Base-by-base conservation (phyloP, 2,329 filamentous ascomycete species). In the Hortaea werneckii region DNA sequence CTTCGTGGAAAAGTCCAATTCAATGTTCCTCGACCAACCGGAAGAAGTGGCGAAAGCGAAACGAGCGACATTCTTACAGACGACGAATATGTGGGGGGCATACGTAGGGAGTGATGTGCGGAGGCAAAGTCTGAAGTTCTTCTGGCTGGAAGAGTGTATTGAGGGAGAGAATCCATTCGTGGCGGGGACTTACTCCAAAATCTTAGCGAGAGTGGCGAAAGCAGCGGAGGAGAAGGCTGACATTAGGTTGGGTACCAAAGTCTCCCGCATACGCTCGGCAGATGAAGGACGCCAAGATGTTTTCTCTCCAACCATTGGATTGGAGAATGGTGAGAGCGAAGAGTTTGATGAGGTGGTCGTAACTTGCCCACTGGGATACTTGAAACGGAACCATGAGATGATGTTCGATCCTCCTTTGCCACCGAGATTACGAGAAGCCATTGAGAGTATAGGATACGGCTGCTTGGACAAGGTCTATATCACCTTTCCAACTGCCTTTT, bases 101-200 rank as follows among this genome's bases (percentile, higher is more conserved):
- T 87, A 85, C 58, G 74, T 87, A 5, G 84, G 84, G 10, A 82
- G 75, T 48, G 74, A 78, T 0, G 69, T 85, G 6, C 66, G 71
- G 43, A 74, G 59, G 27, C 84, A 88, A 60, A 86, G 82, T 54
- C 67, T 87, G 29, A 85, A 81, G 66, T 87, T 79, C 66, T 85
- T 87, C 60, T 87, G 83, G 82, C 61, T 88, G 5, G 84, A 88
- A 59, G 82, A 87, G 63, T 85, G 82, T 53, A 80, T 87, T 43
- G 83, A 87, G 58, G 83, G 83, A 40, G 78, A 77, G 58, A 82
- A 81, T 54, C 70, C 78, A 29, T 80, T 82, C 50, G 75, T 82
- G 29, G 75, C 76, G 3, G 77, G 72, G 1, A 82, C 77, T 3
- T 82, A 82, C 58, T 67, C 70, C 28, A 71, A 71, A 46, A 76